Evolutionary conservation across 148 eudicot genomes (phyloP), one percentile per base, ranked within the genome.

Genomic region (Cornus kousa): DNA sequence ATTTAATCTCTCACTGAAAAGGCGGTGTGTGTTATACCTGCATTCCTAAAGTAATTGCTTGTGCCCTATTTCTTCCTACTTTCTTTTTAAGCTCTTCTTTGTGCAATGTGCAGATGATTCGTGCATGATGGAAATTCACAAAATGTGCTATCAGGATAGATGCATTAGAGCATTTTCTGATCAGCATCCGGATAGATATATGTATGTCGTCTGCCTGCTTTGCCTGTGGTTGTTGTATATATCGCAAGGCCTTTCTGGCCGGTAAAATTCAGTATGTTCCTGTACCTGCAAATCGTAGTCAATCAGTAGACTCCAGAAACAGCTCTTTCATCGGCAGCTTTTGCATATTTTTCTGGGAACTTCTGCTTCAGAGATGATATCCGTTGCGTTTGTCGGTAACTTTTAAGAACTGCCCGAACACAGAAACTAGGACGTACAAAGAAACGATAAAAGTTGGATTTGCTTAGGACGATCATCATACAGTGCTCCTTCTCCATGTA

Each of bases 81-180:
- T 67, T 24, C 32, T 19, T 32, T 43, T 67, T 46, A 68, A 3
- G 48, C 24, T 3, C 9, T 3, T 50, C 9, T 77, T 35, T 50
- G 17, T 53, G 16, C 20, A 33, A 22, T 20, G 31, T 81, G 80
- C 87, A 85, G 82, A 81, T 85, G 87, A 80, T 81, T 53, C 84
- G 43, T 40, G 87, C 78, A 28, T 85, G 80, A 85, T 68, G 67
- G 80, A 39, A 33, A 17, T 53, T 68, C 66, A 50, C 5, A 59
- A 24, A 59, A 60, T 32, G 48, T 28, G 68, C 53, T 68, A n/a
- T 33, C 53, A 10, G n/a, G 23, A 48, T 67, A 9, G 5, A 67
- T 9, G 65, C 40, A 66, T 32, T 46, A 60, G 55, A 75, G 23
- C 59, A 60, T 40, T 65, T 46, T 50, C 55, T 43, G 24, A 80